These are phyloP conservation scores for Mollisia scopiformis DNA, from an alignment of 2,329 filamentous ascomycete genomes.

Conservation along the genomic window DNA sequence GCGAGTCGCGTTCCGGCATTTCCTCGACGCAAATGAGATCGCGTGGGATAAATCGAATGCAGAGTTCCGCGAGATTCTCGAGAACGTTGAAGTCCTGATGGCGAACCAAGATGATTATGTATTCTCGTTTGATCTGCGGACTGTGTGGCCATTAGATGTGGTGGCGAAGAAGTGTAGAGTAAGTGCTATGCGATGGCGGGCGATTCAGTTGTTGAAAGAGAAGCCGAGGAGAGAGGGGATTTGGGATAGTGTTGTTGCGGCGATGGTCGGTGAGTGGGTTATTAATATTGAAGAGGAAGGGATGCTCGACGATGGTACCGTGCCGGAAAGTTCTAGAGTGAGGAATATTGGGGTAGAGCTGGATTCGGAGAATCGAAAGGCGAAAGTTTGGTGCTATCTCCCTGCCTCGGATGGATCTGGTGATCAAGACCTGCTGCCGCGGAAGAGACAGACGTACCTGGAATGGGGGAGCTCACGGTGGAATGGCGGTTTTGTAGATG, in stretches of 20 bases:
- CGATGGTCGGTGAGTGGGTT: not conserved
- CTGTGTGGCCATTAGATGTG: constrained; percentile 37
- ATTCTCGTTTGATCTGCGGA: constrained; percentile 2
- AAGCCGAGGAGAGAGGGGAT: constrained; percentile 65
- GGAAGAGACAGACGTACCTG: too few relatives aligned
- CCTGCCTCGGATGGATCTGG: too few relatives aligned
- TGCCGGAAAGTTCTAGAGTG: not conserved
- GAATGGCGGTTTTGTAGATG: too few relatives aligned
- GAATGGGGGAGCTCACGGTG: too few relatives aligned
- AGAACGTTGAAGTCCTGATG: not conserved
- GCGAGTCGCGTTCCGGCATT: not conserved
- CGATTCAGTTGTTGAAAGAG: constrained; percentile 60
- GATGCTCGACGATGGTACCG: not conserved
- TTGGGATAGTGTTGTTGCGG: constrained; percentile 51
- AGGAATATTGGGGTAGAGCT: not conserved
- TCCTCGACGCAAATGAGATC: not conserved
- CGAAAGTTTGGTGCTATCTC: constrained; percentile 1
- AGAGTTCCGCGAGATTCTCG: not conserved
- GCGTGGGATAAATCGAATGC: not conserved
- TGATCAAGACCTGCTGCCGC: too few relatives aligned
- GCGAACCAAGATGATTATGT: not conserved
- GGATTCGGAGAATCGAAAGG: not conserved
- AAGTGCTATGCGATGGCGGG: constrained; percentile 56
- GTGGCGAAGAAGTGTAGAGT: constrained; percentile 66
- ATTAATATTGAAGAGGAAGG: constrained; percentile 2